A percentile compares a stretch with the other conserved stretches of the same genome.
Evolutionary conservation across 306 rosid species (phyloP).

Genomic region (Prunus campanulata): DNA sequence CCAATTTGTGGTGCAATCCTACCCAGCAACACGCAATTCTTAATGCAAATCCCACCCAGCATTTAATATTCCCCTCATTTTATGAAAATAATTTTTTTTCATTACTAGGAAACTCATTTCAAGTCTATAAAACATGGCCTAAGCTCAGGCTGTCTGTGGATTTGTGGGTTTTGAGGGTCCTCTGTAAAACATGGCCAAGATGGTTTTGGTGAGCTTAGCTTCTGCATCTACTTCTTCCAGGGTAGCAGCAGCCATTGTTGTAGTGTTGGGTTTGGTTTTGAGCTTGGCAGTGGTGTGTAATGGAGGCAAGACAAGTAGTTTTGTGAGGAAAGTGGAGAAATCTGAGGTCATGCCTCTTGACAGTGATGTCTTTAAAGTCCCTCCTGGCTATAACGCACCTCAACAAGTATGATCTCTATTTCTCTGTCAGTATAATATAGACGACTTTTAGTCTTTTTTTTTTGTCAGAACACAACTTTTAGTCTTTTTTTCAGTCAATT

Average conservation of each 20-base stretch:
- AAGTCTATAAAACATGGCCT: background rate
- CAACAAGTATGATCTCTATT: conserved; percentile 43
- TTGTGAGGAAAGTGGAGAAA: conserved; percentile 44
- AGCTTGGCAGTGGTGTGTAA: conserved; percentile 21
- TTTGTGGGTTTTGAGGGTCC: background rate
- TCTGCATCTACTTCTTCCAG: conserved; percentile 8
- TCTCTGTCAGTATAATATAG: background rate
- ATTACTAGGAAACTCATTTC: no score
- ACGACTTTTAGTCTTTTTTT: background rate
- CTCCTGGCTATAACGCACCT: conserved; percentile 64
- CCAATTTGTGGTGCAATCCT: background rate
- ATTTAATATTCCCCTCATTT: conserved; percentile 20
- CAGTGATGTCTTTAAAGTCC: conserved; percentile 49
- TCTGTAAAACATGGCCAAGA: conserved; percentile 3
- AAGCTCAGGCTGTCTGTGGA: background rate
- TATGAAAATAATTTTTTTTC: background rate
- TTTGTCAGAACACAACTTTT: background rate
- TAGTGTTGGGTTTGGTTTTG: conserved; percentile 29
- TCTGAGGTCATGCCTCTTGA: conserved; percentile 55
- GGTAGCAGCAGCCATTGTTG: background rate
- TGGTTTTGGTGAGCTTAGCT: conserved; percentile 33
- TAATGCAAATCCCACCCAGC: background rate
- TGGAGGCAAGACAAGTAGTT: conserved; percentile 41
- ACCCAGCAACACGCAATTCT: no score
- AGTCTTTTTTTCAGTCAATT: background rate